Base-by-base conservation (phyloP, 345 rosid genomes). In the Corchorus capsularis region DNA sequence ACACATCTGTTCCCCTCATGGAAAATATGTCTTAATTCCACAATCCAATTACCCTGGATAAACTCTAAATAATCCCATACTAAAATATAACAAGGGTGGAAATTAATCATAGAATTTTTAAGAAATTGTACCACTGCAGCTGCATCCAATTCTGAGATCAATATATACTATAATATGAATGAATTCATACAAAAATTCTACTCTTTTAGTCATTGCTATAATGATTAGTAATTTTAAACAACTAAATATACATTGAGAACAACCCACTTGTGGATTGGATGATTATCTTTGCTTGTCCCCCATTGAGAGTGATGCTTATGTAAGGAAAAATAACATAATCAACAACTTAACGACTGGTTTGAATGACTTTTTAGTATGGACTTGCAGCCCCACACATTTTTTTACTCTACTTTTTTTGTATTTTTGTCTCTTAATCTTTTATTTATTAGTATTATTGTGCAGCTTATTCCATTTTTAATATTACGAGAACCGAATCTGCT, bases 291-390 rank as follows among this genome's bases (percentile, higher is more conserved):
- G 2, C 7, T 45, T 27, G 71, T 68, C 56, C 10, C 71, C 71
- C 20, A 2, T 12, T 27, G 20, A 68, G 1, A 47, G 41, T 20
- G 54, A 66, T 45, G 54, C 17, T 20, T 43, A 8, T 20, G 20
- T 6, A 19, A 45, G 34, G 34, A 45, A 35, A 67, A 22, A 22
- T 47, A 46, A 67, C 71, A 67, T 67, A 67, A 67, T 67, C 5
- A 67, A 67, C 71, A 67, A 64, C 54, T 46, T 20, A 6, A 67
- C 55, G 39, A 67, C 71, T 46, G 39, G 19, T 67, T 46, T 46
- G 6, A 6, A 5, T 20, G 71, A 67, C 71, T 46, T 45, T 27
- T 14, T 67, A 6, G 37, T 67, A 20, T 66, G 55, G 37, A 45
- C 45, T 66, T 5, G 71, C 12, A 11, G n/a, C 55, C 71, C 69